Evolutionary conservation across 2,329 filamentous ascomycete genomes (phyloP), one percentile per base, ranked within the genome.

Genomic region (Cladorrhinum sp.): DNA sequence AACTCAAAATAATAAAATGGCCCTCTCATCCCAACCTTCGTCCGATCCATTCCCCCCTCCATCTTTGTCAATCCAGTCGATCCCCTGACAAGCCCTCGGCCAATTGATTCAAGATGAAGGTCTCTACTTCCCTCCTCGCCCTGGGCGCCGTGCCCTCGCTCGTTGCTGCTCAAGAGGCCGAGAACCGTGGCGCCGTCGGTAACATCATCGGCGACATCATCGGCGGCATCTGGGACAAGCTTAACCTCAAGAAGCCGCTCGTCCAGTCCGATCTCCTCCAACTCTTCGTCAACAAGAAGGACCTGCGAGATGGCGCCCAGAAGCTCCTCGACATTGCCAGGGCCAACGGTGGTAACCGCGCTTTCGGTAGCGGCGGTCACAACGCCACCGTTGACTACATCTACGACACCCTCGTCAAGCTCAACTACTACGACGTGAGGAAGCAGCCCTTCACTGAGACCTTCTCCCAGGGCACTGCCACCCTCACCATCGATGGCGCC

Each of bases 361-460:
- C 72, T 53, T 79, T 80, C 57, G 77, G 77, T 50, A 72, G 76
- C 59, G 68, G 67, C 32, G 78, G 79, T 57, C 78, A 80, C 71
- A 78, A 79, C 58, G 73, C 74, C 57, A 81, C 78, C 5, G 73
- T 80, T 55, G 76, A 79, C 69, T 81, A 71, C 64, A 68, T 80
- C 59, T 75, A 74, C 70, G 70, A 78, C 57, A 73, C 74, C 22
- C 71, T 80, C 25, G 69, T 66, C 49, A 65, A 68, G 6, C 69
- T 72, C 27, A 71, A 70, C 67, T 77, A 77, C 69, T 81, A 77
- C 67, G 68, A 76, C 49, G 76, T 80, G 29, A 68, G 68, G 60
- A 78, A 78, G 70, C 78, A 80, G 71, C 73, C 76, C 38, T 79
- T 80, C 60, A 73, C 70, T 36, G 75, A 77, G 69, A 64, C 73